phyloP scores from a whole-genome alignment of 2,329 filamentous ascomycete species.

The Dactylella cylindrospora region DNA sequence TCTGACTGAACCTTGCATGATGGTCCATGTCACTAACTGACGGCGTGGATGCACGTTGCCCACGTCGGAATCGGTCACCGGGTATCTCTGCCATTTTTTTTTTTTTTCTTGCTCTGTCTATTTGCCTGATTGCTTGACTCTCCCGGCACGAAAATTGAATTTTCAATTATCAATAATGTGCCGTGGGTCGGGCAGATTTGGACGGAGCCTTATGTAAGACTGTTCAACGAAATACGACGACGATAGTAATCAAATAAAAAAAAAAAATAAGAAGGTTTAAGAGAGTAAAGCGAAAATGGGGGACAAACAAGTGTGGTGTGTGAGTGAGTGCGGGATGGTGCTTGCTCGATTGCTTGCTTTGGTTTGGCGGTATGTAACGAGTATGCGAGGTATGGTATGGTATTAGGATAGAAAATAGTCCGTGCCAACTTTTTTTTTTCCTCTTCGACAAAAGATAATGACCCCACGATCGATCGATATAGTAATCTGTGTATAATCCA shows the following conservation, averaged over 20 bases:
- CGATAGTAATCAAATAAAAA: conserved; percentile 44
- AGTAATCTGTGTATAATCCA: conserved; percentile 43
- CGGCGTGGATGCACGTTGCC: conserved; percentile 40
- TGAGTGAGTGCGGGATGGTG: background rate
- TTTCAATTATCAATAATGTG: conserved; percentile 15
- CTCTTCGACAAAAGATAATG: background rate
- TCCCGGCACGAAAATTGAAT: conserved; percentile 29
- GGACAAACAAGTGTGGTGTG: background rate
- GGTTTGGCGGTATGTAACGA: conserved; percentile 8
- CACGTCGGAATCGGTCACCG: conserved; percentile 42
- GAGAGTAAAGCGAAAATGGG: conserved; percentile 31
- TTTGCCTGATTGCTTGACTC: conserved; percentile 20
- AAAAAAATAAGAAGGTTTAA: too few species aligned
- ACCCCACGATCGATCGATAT: conserved; percentile 36
- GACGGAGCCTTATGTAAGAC: conserved; percentile 43
- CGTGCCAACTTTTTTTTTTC: too few species aligned
- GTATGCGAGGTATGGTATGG: too few species aligned
- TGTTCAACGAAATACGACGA: conserved; percentile 26
- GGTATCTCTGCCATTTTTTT: conserved; percentile 41
- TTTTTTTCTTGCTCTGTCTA: conserved; percentile 18
- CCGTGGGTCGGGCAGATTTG: conserved; percentile 41
- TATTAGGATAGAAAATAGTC: conserved; percentile 29
- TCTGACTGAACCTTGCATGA: conserved; percentile 44
- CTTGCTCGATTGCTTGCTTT: background rate
- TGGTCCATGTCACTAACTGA: conserved; percentile 41